Percentiles rank a stretch among this genome's conserved stretches.
Evolutionary conservation across 2,329 filamentous ascomycete species (phyloP).

Genomic region (Neonectria punicea): DNA sequence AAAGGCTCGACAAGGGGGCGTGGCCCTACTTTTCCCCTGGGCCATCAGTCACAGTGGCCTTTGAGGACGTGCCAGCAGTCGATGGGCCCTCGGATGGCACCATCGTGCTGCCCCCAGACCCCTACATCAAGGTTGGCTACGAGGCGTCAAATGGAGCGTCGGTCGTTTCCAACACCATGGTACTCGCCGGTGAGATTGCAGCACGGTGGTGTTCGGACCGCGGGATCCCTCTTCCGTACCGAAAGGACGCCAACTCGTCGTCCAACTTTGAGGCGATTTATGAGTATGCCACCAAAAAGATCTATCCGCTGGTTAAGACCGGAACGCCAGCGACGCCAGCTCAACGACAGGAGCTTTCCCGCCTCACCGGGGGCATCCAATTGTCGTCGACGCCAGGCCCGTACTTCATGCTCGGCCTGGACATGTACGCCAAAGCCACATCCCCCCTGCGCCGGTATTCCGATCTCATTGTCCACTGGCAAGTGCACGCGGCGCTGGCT

Average conservation of each 20-base stretch:
- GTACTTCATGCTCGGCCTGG: slow-evolving; percentile 67
- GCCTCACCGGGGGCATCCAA: slow-evolving; percentile 59
- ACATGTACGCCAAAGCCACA: slow-evolving; percentile 72
- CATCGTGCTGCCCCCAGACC: slow-evolving; percentile 55
- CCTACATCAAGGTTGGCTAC: slow-evolving; percentile 57
- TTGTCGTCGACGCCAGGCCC: slow-evolving; percentile 63
- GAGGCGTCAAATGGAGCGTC: slow-evolving; percentile 46
- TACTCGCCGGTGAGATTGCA: slow-evolving; percentile 69
- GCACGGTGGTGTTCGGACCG: slow-evolving; percentile 69
- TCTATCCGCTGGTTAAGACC: slow-evolving; percentile 48
- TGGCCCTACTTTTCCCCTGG: slow-evolving; percentile 59
- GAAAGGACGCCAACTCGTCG: slow-evolving; percentile 56
- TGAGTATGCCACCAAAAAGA: slow-evolving; percentile 47
- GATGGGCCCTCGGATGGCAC: slow-evolving; percentile 12
- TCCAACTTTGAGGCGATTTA: slow-evolving; percentile 51
- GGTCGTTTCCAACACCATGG: slow-evolving; percentile 61
- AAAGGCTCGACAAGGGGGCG: slow-evolving; percentile 59
- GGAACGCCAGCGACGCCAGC: slow-evolving; percentile 48
- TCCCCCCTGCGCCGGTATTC: slow-evolving; percentile 73
- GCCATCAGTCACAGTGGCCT: slow-evolving; percentile 56
- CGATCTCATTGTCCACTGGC: slow-evolving; percentile 74
- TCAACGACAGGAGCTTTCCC: slow-evolving; percentile 44
- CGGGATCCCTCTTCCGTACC: slow-evolving; percentile 69
- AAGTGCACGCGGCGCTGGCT: slow-evolving; percentile 68
- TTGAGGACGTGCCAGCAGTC: slow-evolving; percentile 47